phyloP scores from a whole-genome alignment of 208 protist species.

The Trichomonas vaginalis region DNA sequence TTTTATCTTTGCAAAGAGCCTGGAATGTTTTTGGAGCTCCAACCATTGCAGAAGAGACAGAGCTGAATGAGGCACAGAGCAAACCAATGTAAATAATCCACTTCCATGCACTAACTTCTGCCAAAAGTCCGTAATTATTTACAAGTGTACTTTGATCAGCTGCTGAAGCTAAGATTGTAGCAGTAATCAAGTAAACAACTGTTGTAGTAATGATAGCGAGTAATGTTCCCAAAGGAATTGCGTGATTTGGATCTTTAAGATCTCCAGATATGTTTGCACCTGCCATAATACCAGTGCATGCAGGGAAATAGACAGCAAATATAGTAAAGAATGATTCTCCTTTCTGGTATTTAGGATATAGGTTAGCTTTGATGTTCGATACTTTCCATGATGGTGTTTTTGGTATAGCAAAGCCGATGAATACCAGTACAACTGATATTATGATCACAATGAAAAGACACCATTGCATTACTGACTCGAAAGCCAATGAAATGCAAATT shows the following conservation, averaged over 20 bases:
- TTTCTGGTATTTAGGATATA: neutral
- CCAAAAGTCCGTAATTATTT: neutral
- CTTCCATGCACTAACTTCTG: neutral
- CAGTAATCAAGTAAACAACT: neutral
- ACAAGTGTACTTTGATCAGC: neutral
- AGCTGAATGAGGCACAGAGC: neutral
- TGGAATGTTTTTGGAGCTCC: neutral
- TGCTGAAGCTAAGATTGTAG: neutral
- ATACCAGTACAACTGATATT: neutral
- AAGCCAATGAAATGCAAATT: neutral
- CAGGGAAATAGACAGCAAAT: conserved; percentile 52
- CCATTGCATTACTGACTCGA: neutral
- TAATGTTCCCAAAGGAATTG: conserved; percentile 41
- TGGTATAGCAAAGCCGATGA: neutral
- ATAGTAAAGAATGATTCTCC: neutral
- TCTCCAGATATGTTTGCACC: conserved; percentile 50
- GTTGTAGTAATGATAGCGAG: neutral
- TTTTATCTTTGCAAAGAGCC: neutral
- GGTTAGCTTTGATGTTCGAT: neutral
- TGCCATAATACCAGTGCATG: conserved; percentile 56
- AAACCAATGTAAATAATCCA: neutral
- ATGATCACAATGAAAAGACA: neutral
- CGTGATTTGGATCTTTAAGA: conserved; percentile 39
- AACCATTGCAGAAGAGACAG: neutral
- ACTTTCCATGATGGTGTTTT: neutral